Percentiles rank a stretch among this genome's conserved stretches.
Evolutionary conservation across 768 basidiomycete genomes (phyloP).

Genomic region (Floccularia luteovirens): DNA sequence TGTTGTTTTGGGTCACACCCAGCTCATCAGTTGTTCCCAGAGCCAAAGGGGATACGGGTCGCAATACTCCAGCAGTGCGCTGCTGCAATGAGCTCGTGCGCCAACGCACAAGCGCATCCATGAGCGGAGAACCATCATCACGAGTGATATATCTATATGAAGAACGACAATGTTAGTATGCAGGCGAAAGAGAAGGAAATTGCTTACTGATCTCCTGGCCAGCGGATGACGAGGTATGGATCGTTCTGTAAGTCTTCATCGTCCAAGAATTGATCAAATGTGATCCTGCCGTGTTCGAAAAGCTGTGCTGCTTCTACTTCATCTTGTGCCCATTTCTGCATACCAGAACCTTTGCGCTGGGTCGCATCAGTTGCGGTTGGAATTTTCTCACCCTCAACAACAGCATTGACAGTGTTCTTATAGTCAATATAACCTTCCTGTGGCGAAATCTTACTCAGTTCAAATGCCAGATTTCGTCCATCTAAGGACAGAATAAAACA

Average conservation of each 20-base stretch:
- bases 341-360: conserved; percentile 13
- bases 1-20: conserved; percentile 14
- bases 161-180: neutral
- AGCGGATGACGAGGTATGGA: conserved; percentile 65
- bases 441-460: conserved; percentile 56
- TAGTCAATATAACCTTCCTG: too few species aligned
- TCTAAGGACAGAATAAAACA: conserved; percentile 61
- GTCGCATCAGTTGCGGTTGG: too few species aligned
- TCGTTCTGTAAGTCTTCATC: conserved; percentile 56
- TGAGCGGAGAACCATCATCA: conserved; percentile 63
- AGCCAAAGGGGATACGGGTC: conserved; percentile 26
- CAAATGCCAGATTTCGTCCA: conserved; percentile 53
- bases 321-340: conserved; percentile 23
- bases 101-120: conserved; percentile 69
- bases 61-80: conserved; percentile 15
- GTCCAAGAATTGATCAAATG: conserved; percentile 58
- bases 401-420: too few species aligned
- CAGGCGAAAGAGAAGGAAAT: neutral
- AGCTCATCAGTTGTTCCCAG: too few species aligned
- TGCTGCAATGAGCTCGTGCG: conserved; percentile 36
- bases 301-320: conserved; percentile 45
- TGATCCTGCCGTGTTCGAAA: conserved; percentile 58
- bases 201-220: conserved; percentile 59
- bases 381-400: too few species aligned
- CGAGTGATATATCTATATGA: conserved; percentile 65